A percentile compares a stretch with the other conserved stretches of the same genome.
These are phyloP conservation scores for Ceriops decandra DNA, from an alignment of 345 rosid species.

Conservation along the genomic window DNA sequence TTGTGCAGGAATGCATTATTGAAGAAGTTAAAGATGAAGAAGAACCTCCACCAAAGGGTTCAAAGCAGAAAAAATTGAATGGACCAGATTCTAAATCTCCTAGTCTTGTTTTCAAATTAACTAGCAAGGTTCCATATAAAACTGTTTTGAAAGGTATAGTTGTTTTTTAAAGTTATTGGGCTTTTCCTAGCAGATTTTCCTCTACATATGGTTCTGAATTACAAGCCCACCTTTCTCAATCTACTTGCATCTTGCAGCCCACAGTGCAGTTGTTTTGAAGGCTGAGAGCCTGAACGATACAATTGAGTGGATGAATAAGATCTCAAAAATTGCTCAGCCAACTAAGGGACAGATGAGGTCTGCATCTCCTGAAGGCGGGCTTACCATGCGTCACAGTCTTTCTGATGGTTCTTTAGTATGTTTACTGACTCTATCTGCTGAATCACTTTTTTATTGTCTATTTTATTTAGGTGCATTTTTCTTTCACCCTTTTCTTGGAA, in stretches of 20 bases:
- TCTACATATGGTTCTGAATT: not conserved
- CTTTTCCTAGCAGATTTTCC: not conserved
- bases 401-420: not conserved
- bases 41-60: not conserved
- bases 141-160: slow-evolving; percentile 2
- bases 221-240: not conserved
- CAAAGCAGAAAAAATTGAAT: not conserved
- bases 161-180: not conserved
- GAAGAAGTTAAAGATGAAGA: slow-evolving; percentile 4
- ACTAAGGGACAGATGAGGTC: not conserved
- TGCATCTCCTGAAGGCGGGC: not conserved
- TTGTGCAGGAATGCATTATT: not conserved
- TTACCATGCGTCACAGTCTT: not conserved
- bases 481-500: not conserved
- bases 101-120: not conserved
- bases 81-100: slow-evolving; percentile 1
- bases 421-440: not conserved
- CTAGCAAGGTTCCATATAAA: slow-evolving; percentile 1
- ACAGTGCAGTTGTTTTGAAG: not conserved
- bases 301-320: not conserved
- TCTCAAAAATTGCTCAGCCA: not conserved
- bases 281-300: not conserved
- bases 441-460: not conserved
- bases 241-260: not conserved
- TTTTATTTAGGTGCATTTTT: not conserved